Percentiles rank a stretch among this genome's conserved stretches.
Evolutionary conservation across 805 yeast genomes (phyloP).

Genomic region (Torulaspora indica): DNA sequence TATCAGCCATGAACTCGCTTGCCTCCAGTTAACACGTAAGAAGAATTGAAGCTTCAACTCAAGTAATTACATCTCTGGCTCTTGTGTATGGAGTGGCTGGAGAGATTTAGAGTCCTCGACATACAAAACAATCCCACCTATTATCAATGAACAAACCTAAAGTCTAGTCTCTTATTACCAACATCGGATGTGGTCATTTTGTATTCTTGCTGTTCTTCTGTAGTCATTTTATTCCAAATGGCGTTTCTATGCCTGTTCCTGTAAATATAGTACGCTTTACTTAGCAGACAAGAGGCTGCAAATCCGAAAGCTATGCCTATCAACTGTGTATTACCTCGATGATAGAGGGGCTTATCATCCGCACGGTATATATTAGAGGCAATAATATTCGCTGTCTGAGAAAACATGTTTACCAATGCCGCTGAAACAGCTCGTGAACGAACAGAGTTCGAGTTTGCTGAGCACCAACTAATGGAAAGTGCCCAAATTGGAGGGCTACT

Average conservation of each 20-base stretch:
- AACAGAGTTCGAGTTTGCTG: slow-evolving; percentile 58
- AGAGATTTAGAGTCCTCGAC: neutral
- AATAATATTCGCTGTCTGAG: slow-evolving; percentile 53
- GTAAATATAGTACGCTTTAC: slow-evolving; percentile 34
- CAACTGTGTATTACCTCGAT: slow-evolving; percentile 49
- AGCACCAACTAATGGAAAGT: slow-evolving; percentile 54
- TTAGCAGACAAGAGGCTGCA: slow-evolving; percentile 27
- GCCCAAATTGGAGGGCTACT: slow-evolving; percentile 52
- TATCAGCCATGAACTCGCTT: no score
- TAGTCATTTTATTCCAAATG: slow-evolving; percentile 48
- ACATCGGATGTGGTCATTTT: slow-evolving; percentile 42
- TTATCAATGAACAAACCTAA: slow-evolving; percentile 35
- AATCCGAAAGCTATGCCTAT: slow-evolving; percentile 37
- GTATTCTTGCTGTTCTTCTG: slow-evolving; percentile 49
- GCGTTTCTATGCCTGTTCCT: slow-evolving; percentile 43
- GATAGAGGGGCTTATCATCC: slow-evolving; percentile 57
- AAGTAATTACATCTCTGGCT: no score
- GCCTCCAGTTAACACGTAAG: no score
- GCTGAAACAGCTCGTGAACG: slow-evolving; percentile 62
- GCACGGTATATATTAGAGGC: slow-evolving; percentile 53
- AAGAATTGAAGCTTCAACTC: no score
- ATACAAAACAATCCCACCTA: neutral
- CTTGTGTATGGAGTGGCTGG: no score
- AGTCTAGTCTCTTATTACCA: slow-evolving; percentile 59
- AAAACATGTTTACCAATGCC: slow-evolving; percentile 59